Conservation (phyloP, 2,329 filamentous ascomycete species). For the Grosmannia huntii region DNA sequence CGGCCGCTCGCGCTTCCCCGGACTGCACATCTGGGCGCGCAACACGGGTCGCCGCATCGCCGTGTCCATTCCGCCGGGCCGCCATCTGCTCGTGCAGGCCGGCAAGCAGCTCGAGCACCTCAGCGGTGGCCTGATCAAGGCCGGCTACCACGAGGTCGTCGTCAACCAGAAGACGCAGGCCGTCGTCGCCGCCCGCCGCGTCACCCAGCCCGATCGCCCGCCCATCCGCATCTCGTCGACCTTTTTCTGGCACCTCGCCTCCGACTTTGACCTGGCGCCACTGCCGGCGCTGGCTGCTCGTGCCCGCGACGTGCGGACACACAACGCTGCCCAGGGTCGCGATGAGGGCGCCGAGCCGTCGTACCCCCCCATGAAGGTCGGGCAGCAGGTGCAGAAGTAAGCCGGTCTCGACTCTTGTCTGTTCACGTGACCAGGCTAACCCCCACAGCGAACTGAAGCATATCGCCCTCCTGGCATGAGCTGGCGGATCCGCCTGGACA, state of each 20-base stretch:
- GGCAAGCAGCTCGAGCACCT: conserved; percentile 51
- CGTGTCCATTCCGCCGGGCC: conserved; percentile 44
- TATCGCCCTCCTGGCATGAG: too few relatives aligned
- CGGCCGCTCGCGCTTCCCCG: conserved; percentile 48
- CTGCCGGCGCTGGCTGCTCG: conserved; percentile 32
- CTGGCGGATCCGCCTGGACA: too few relatives aligned
- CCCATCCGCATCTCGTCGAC: conserved; percentile 46
- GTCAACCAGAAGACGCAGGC: conserved; percentile 39
- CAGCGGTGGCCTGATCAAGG: conserved; percentile 47
- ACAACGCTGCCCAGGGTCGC: conserved; percentile 33
- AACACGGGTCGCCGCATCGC: conserved; percentile 47
- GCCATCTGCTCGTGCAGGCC: conserved; percentile 47
- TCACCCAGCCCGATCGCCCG: conserved; percentile 32
- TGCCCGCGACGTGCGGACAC: conserved; percentile 30
- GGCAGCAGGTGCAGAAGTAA: conserved; percentile 43
- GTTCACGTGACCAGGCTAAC: too few relatives aligned
- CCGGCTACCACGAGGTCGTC: conserved; percentile 49
- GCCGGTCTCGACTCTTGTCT: conserved; percentile 14
- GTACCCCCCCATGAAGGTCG: conserved; percentile 44
- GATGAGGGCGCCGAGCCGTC: conserved; percentile 38
- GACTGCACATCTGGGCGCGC: conserved; percentile 49
- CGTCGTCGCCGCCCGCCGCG: conserved; percentile 29
- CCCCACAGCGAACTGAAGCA: too few relatives aligned
- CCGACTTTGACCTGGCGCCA: conserved; percentile 41
- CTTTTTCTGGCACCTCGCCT: conserved; percentile 47